phyloP scores from a whole-genome alignment of 768 basidiomycete genomes.

The Boletus sp. region DNA sequence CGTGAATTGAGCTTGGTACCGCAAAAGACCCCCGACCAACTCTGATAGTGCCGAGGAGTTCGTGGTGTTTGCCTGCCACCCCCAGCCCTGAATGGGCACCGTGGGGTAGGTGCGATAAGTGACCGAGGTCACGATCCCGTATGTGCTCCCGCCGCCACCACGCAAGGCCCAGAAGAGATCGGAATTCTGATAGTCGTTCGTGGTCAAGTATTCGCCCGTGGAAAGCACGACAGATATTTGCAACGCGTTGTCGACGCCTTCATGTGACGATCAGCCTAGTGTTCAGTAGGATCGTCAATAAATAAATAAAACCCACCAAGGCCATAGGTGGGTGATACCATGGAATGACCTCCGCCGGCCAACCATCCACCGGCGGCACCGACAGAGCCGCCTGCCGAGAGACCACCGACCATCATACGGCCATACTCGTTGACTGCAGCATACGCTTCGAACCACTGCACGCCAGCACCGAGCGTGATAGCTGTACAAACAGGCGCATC shows the following conservation, averaged over 20 bases:
- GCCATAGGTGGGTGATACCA: conserved; percentile 40
- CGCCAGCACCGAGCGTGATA: no score
- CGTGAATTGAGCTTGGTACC: conserved; percentile 33
- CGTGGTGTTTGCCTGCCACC: conserved; percentile 30
- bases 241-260: conserved; percentile 47
- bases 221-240: conserved; percentile 45
- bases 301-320: conserved; percentile 40
- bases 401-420: conserved; percentile 44
- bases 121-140: conserved; percentile 43
- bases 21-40: conserved; percentile 35
- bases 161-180: conserved; percentile 55
- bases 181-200: conserved; percentile 38
- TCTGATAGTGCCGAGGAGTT: conserved; percentile 25
- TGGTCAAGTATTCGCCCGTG: conserved; percentile 36
- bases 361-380: conserved; percentile 50
- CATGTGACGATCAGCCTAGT: not conserved
- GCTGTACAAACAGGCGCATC: conserved; percentile 1
- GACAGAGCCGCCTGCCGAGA: conserved; percentile 37
- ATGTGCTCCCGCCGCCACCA: conserved; percentile 49
- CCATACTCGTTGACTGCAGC: no score
- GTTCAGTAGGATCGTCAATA: not conserved
- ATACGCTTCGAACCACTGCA: no score
- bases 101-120: conserved; percentile 43
- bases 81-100: conserved; percentile 30
- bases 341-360: conserved; percentile 45